Evolutionary conservation across 257 asterid species (phyloP), one percentile per base, ranked within the genome.

Genomic region (Solanum bulbocastanum): DNA sequence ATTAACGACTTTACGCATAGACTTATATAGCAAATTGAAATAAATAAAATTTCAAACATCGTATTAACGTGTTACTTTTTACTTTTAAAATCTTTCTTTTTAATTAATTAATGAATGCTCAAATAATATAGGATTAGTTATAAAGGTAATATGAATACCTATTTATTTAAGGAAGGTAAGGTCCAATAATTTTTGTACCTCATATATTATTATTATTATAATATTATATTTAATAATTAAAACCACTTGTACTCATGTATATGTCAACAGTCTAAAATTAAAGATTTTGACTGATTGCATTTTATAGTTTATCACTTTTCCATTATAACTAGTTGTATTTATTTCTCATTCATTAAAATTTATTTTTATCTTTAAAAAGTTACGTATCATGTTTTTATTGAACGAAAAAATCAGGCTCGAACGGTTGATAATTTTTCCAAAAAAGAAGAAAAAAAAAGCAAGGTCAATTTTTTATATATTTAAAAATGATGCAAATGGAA

Each of bases 321-420:
- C 2, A 10, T 42, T 42, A 42, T 13, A 44, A 44, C 56, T 44
- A 52, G 23, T 15, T 58, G 8, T 20, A 58, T 58, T 58, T 58
- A 20, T 58, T 18, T 18, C 27, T 1, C 12, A 22, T 6, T 58
- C 25, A 58, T 20, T 22, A 1, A 58, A 58, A 58, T 22, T 20
- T 52, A 52, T 16, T 52, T 49, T 52, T 6, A 52, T 23, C 1
- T 52, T 16, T 16, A 0, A 52, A 52, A 52, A 15, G 58, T 52
- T 18, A 52, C 1, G 0, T 52, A 52, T 52, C 62, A 16, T 52
- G 1, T 16, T 52, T 52, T 52, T 16, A 16, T 16, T 16, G 1
- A 16, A 2, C 0, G 0, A 52, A 52, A 52, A 52, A 16, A 16
- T 5, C 4, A 0, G 62, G 16, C 3, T 52, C 1, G 0, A 14